A percentile compares a stretch with the other conserved stretches of the same genome.
Conservation (phyloP, 2,329 filamentous ascomycete genomes). For the Helminthosporium solani region DNA sequence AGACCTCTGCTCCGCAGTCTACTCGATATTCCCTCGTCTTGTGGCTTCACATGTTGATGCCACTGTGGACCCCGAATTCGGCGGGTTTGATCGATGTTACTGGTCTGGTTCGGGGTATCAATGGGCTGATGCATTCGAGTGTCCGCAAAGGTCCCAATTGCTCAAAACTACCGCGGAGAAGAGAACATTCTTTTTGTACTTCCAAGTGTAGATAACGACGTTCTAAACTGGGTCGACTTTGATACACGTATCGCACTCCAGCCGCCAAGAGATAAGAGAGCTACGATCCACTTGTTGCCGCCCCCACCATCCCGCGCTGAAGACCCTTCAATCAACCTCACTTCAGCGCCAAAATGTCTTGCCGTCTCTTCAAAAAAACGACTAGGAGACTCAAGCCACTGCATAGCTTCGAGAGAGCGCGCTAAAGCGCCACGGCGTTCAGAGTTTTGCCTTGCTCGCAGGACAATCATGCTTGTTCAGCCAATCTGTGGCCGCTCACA, state of each 20-base stretch:
- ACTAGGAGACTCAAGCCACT: neutral
- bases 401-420: neutral
- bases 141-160: neutral
- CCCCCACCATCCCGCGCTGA: constrained; percentile 35
- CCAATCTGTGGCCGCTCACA: too few relatives aligned
- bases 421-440: constrained; percentile 1
- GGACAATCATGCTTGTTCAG: too few relatives aligned
- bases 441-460: neutral
- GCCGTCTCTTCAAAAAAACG: constrained; percentile 8
- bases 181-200: constrained; percentile 27
- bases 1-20: too few relatives aligned
- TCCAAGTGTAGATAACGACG: constrained; percentile 30
- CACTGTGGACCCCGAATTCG: too few relatives aligned
- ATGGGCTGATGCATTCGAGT: too few relatives aligned
- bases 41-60: too few relatives aligned
- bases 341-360: constrained; percentile 17
- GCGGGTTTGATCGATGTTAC: too few relatives aligned
- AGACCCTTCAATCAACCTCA: constrained; percentile 17
- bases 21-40: too few relatives aligned
- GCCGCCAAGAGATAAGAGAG: constrained; percentile 41
- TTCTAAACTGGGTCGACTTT: constrained; percentile 14
- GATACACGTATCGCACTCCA: constrained; percentile 20
- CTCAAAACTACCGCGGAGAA: constrained; percentile 26
- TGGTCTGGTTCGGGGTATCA: too few relatives aligned
- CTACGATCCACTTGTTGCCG: constrained; percentile 25